Evolutionary conservation across 2,329 filamentous ascomycete species (phyloP).

Genomic region (Curvularia eragrostidis): DNA sequence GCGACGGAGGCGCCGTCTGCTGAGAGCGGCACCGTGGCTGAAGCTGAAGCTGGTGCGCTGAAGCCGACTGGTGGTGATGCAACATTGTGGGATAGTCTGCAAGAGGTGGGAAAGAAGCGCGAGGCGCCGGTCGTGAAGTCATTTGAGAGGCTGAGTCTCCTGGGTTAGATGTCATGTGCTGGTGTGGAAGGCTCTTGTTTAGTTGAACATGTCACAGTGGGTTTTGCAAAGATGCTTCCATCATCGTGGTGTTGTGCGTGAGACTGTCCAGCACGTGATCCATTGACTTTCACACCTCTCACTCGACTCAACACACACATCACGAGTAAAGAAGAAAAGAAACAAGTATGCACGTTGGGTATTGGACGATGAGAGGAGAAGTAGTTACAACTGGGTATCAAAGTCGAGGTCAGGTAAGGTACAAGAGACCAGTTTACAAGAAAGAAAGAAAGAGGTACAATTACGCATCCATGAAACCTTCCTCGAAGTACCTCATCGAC

Average conservation of each 20-base stretch:
- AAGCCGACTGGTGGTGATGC: constrained; percentile 53
- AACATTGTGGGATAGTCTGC: constrained; percentile 55
- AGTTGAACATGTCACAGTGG: background rate
- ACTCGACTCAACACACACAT: background rate
- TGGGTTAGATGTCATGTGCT: constrained; percentile 19
- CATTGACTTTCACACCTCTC: background rate
- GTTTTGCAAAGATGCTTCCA: background rate
- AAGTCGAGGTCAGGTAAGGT: background rate
- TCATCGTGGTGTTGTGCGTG: background rate
- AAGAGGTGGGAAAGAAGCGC: constrained; percentile 47
- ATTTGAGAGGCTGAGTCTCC: constrained; percentile 54
- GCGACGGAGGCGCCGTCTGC: background rate
- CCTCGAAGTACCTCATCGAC: too few relatives aligned
- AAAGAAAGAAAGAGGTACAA: too few relatives aligned
- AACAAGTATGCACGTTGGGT: too few relatives aligned
- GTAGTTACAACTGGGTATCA: background rate
- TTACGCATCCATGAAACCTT: too few relatives aligned
- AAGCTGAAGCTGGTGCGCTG: constrained; percentile 29
- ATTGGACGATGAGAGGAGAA: background rate
- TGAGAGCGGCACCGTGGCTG: constrained; percentile 8
- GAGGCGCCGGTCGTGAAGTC: constrained; percentile 61
- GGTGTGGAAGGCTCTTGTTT: background rate
- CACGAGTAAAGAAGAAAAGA: background rate
- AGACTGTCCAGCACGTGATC: background rate
- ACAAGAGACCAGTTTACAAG: too few relatives aligned